phyloP scores from a whole-genome alignment of 257 asterid species.

The Nicotiana attenuata region DNA sequence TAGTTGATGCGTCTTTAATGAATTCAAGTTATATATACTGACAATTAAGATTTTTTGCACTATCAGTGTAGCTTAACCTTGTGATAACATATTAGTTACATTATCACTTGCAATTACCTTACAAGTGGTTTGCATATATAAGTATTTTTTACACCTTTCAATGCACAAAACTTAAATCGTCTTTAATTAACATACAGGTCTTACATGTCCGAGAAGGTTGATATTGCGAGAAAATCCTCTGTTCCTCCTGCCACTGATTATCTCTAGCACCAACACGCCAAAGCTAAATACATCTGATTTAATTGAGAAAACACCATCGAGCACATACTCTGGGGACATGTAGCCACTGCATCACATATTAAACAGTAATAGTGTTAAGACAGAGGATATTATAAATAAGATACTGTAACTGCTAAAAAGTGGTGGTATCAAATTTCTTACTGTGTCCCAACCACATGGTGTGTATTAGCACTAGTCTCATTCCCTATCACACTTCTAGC shows the following conservation, averaged over 20 bases:
- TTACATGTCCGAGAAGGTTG: conserved; percentile 36
- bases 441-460: conserved; percentile 28
- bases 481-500: conserved; percentile 29
- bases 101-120: neutral
- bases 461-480: conserved; percentile 27
- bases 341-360: conserved; percentile 22
- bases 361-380: neutral
- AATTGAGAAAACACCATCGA: conserved; percentile 27
- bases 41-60: neutral
- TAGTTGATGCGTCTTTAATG: neutral
- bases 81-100: neutral
- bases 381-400: neutral
- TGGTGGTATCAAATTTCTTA: neutral
- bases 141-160: neutral
- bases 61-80: too few relatives aligned
- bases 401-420: neutral
- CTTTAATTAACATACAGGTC: neutral
- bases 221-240: conserved; percentile 23
- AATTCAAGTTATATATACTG: neutral
- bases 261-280: conserved; percentile 30
- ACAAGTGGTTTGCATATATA: too few relatives aligned
- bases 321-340: conserved; percentile 32
- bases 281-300: conserved; percentile 34
- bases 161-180: neutral
- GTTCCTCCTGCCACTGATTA: conserved; percentile 24